phyloP scores from a whole-genome alignment of 192 early-diverging fungal species.

The Coemansia sp. region DNA sequence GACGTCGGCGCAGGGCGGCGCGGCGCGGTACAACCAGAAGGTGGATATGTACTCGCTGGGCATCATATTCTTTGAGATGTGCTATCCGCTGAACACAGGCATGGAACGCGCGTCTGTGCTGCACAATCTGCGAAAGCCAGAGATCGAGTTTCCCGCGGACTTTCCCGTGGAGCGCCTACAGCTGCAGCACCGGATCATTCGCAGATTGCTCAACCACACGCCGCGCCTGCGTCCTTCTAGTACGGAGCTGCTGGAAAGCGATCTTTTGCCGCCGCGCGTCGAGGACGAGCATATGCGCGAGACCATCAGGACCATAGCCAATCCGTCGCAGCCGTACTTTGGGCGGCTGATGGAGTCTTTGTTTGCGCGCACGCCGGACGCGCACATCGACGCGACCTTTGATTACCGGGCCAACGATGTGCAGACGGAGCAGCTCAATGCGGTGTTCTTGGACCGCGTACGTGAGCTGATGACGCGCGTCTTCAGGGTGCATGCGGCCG shows the following conservation, averaged over 20 bases:
- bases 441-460: slow-evolving; percentile 66
- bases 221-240: slow-evolving; percentile 76
- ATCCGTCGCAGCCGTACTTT: slow-evolving; percentile 85
- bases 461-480: slow-evolving; percentile 72
- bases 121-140: slow-evolving; percentile 57
- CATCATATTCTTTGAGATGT: slow-evolving; percentile 91
- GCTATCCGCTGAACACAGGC: slow-evolving; percentile 76
- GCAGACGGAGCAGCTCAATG: slow-evolving; percentile 58
- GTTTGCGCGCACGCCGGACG: slow-evolving; percentile 72
- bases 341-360: slow-evolving; percentile 73
- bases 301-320: slow-evolving; percentile 84
- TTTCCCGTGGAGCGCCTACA: slow-evolving; percentile 62
- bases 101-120: slow-evolving; percentile 83
- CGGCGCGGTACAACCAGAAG: slow-evolving; percentile 61
- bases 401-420: slow-evolving; percentile 66
- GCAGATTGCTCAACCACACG: slow-evolving; percentile 66
- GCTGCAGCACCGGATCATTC: slow-evolving; percentile 71
- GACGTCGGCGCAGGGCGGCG: slow-evolving; percentile 43
- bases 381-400: slow-evolving; percentile 86
- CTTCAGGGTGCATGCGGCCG: slow-evolving; percentile 80
- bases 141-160: slow-evolving; percentile 52
- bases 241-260: slow-evolving; percentile 75
- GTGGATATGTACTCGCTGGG: slow-evolving; percentile 92
- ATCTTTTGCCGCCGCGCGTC: slow-evolving; percentile 74
- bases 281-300: slow-evolving; percentile 90